phyloP scores from a whole-genome alignment of 768 basidiomycete species.

The Punctularia strigosozonata region DNA sequence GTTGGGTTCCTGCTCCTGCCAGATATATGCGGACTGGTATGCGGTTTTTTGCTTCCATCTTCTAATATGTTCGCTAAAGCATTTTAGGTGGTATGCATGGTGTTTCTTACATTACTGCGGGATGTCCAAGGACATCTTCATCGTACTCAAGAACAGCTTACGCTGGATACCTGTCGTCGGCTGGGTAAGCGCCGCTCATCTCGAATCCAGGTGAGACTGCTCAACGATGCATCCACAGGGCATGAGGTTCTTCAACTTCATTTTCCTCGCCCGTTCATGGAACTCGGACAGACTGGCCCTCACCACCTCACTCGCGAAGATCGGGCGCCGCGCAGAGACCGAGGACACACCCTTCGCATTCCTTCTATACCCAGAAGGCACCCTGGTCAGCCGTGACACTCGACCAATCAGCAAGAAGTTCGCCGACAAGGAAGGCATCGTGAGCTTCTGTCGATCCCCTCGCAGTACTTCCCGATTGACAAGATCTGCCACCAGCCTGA shows the following conservation, averaged over 20 bases:
- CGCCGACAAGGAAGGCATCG: constrained; percentile 81
- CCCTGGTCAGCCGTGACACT: constrained; percentile 81
- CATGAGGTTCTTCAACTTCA: constrained; percentile 93
- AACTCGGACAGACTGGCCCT: constrained; percentile 68
- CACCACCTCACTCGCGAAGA: constrained; percentile 47
- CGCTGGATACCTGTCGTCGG: constrained; percentile 81
- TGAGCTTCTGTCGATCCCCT: constrained; percentile 29
- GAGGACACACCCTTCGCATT: constrained; percentile 67
- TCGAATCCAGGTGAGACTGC: not conserved
- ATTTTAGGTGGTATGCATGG: constrained; percentile 87
- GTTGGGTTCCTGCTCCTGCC: constrained; percentile 1
- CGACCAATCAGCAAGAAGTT: constrained; percentile 77
- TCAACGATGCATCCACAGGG: constrained; percentile 29
- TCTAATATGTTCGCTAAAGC: not conserved
- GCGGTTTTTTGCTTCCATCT: not conserved
- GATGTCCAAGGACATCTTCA: constrained; percentile 66
- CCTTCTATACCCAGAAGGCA: constrained; percentile 92
- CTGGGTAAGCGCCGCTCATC: constrained; percentile 43
- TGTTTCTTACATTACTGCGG: constrained; percentile 61
- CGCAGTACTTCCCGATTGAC: not conserved
- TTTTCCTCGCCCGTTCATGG: constrained; percentile 89
- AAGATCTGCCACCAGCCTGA: constrained; percentile 42
- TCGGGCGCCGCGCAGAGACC: constrained; percentile 59
- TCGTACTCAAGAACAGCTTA: constrained; percentile 86
- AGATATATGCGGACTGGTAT: constrained; percentile 73